Conservation (phyloP, 306 rosid species). For the Geum urbanum region DNA sequence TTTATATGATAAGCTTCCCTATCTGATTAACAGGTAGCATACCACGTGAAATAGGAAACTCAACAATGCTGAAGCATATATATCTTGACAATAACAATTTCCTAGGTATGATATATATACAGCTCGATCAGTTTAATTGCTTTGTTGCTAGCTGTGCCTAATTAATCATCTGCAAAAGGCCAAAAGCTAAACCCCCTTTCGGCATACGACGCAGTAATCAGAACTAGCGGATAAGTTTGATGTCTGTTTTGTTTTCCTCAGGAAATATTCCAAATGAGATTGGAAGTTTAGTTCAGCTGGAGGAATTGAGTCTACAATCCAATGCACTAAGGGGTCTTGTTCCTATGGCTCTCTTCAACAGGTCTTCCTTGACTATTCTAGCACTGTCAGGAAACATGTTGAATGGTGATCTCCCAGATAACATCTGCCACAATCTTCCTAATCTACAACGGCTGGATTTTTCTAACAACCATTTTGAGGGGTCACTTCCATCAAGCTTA, state of each 20-base stretch:
- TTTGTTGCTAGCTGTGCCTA: too few relatives aligned
- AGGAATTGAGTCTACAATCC: not conserved
- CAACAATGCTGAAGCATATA: constrained; percentile 1
- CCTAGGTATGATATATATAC: constrained; percentile 11
- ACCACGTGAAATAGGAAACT: constrained; percentile 23
- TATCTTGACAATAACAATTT: not conserved
- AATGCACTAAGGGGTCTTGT: constrained; percentile 15
- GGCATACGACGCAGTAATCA: too few relatives aligned
- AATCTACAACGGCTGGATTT: not conserved
- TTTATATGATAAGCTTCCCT: not conserved
- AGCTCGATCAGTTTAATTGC: too few relatives aligned
- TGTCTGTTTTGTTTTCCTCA: not conserved
- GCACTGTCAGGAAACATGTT: not conserved
- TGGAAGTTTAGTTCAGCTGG: not conserved
- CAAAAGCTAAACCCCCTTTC: too few relatives aligned
- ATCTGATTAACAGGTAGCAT: constrained; percentile 24
- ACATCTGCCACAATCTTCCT: constrained; percentile 15
- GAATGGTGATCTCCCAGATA: not conserved
- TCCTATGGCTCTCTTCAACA: constrained; percentile 10
- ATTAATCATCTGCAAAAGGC: too few relatives aligned
- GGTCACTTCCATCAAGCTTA: constrained; percentile 23
- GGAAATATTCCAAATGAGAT: constrained; percentile 8
- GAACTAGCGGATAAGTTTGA: not conserved
- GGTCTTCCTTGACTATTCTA: constrained; percentile 5
- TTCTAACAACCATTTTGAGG: not conserved